A percentile compares a stretch with the other conserved stretches of the same genome.
These are phyloP conservation scores for Penicillium daleae DNA, from an alignment of 495 filamentous ascomycete species.

Conservation along the genomic window DNA sequence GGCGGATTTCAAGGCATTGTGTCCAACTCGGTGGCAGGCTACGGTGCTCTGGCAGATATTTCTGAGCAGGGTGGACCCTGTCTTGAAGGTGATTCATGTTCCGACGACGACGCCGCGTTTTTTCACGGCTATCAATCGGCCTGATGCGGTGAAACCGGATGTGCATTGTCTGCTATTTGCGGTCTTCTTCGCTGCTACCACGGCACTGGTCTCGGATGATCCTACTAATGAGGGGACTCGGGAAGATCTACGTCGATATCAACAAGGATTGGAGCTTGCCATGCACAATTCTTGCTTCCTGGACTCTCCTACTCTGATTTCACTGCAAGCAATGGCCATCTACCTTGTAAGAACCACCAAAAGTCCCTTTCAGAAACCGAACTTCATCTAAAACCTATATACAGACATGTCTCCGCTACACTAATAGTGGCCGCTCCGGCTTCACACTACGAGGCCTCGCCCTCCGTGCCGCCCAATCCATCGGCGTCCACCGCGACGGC, in stretches of 20 bases:
- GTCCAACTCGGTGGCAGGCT: constrained; percentile 32
- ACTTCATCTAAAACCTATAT: constrained; percentile 1
- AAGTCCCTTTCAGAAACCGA: background rate
- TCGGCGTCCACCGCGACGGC: constrained; percentile 53
- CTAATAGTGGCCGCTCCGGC: constrained; percentile 47
- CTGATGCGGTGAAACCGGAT: constrained; percentile 36
- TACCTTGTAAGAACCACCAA: constrained; percentile 30
- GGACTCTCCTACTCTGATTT: constrained; percentile 38
- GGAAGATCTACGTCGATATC: constrained; percentile 35
- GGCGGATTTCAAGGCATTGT: constrained; percentile 23
- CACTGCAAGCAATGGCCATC: constrained; percentile 42
- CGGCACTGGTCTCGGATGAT: constrained; percentile 36
- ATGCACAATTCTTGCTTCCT: constrained; percentile 35
- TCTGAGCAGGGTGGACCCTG: constrained; percentile 40
- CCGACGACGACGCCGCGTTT: constrained; percentile 40
- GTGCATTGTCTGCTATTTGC: constrained; percentile 48
- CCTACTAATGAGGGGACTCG: constrained; percentile 30
- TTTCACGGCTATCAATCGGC: constrained; percentile 41
- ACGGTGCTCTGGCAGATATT: constrained; percentile 39
- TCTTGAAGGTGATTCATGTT: constrained; percentile 50
- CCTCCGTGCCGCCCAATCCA: constrained; percentile 53
- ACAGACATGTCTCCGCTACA: constrained; percentile 48
- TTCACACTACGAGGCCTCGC: constrained; percentile 50
- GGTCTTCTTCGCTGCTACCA: constrained; percentile 47
- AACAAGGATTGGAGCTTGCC: constrained; percentile 37